Evolutionary conservation across 805 yeast species (phyloP), one percentile per base, ranked within the genome.

Genomic region (Blastobotrys attinorum): DNA sequence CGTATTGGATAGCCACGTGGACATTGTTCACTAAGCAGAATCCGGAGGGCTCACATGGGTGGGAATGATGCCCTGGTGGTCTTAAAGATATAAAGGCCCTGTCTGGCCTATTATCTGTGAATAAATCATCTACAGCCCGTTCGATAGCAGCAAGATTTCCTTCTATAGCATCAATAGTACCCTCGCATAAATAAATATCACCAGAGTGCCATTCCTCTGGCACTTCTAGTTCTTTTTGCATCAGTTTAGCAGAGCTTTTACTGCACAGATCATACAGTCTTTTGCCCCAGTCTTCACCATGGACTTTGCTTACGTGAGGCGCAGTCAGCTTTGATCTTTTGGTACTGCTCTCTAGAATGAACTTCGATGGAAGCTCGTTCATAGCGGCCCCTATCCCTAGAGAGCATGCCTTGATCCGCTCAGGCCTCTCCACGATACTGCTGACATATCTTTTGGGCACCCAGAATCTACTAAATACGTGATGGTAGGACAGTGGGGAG

Each of bases 61-160:
- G 92, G 20, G 87, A 79, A 61, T 85, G 95, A 58, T 85, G 95
- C 3, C 95, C 95, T 1, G 94, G 92, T 1, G 92, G 92, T 40
- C 92, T 67, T 34, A 83, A 74, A 1, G 79, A 77, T 0, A 80
- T 80, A 62, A 83, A 83, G 1, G 81, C 79, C 36, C 75, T 66
- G 34, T 61, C 48, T 10, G 37, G 42, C 11, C 35, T 37, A 3
- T 39, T 42, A 11, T 34, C 20, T 2, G 53, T 55, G 49, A 70
- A 75, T 5, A 77, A 62, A 1, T 68, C 58, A 55, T 85, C 92
- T 0, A 83, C 69, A 1, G 83, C 88, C 0, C 74, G 66, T 58
- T 85, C 92, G 3, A 85, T 66, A 0, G 92, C 79, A 1, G 88
- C 90, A 18, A 85, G 66, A 1, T 80, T 86, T 3, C 94, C 94